A percentile compares a stretch with the other conserved stretches of the same genome.
These are phyloP conservation scores for Sugiyamaella valdiviana DNA, from an alignment of 805 yeast species.

Conservation along the genomic window DNA sequence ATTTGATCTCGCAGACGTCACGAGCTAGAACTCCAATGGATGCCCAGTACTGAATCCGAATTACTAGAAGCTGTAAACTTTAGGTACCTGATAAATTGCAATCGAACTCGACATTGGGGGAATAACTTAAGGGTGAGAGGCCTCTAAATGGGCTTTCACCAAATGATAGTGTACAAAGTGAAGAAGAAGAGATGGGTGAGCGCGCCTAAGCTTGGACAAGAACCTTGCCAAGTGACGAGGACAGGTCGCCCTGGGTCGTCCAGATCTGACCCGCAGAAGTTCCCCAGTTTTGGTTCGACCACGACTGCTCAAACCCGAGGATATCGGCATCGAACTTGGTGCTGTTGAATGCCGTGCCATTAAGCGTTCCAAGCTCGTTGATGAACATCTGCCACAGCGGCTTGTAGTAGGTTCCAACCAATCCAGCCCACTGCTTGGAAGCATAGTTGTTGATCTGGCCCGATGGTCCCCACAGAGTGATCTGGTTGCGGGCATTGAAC, in stretches of 20 bases:
- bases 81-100: too few species aligned
- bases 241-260: slow-evolving; percentile 7
- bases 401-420: slow-evolving; percentile 12
- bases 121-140: neutral
- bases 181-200: neutral
- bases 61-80: too few species aligned
- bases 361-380: neutral
- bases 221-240: neutral
- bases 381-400: slow-evolving; percentile 12
- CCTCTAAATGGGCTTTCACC: neutral
- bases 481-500: slow-evolving; percentile 15
- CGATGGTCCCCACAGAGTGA: slow-evolving; percentile 17
- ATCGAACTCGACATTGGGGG: too few species aligned
- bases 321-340: slow-evolving; percentile 3
- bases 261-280: slow-evolving; percentile 1
- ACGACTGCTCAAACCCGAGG: slow-evolving; percentile 2
- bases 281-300: slow-evolving; percentile 10
- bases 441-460: slow-evolving; percentile 14
- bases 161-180: neutral
- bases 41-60: too few species aligned
- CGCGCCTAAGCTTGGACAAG: neutral
- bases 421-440: slow-evolving; percentile 17
- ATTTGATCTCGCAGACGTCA: too few species aligned
- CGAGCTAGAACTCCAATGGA: too few species aligned
- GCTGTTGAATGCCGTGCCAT: neutral